These are phyloP conservation scores for Euryodendron excelsum DNA, from an alignment of 148 eudicot genomes.

Conservation along the genomic window DNA sequence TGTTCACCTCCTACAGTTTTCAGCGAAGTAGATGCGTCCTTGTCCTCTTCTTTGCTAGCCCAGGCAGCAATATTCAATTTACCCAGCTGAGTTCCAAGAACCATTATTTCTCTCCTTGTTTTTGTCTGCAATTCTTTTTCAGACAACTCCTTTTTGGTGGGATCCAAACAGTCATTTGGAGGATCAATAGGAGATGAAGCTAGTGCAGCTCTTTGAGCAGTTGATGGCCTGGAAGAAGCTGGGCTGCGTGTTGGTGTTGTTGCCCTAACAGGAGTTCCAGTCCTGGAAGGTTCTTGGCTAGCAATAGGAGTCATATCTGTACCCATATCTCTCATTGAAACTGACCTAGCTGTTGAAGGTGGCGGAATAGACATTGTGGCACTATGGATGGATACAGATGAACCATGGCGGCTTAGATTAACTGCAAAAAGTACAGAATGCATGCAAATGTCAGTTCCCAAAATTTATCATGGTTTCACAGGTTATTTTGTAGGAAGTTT, in stretches of 20 bases:
- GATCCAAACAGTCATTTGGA: constrained; percentile 20
- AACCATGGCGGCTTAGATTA: constrained; percentile 46
- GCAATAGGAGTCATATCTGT: constrained; percentile 83
- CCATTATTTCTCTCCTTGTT: constrained; percentile 66
- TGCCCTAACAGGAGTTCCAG: constrained; percentile 73
- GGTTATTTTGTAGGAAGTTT: background rate
- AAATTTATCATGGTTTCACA: background rate
- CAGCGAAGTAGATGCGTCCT: constrained; percentile 19
- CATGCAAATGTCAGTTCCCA: background rate
- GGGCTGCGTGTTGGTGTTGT: constrained; percentile 66
- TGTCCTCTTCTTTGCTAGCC: constrained; percentile 56
- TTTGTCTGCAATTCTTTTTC: constrained; percentile 58
- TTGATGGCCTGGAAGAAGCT: constrained; percentile 45
- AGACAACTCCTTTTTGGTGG: constrained; percentile 35
- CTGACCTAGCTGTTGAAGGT: constrained; percentile 60
- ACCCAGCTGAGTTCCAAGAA: constrained; percentile 61
- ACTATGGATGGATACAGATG: constrained; percentile 33
- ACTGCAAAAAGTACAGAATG: constrained; percentile 37
- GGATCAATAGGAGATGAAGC: constrained; percentile 30
- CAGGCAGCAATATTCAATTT: constrained; percentile 59
- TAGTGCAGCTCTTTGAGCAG: constrained; percentile 44
- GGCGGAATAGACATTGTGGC: constrained; percentile 45
- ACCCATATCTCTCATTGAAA: constrained; percentile 85
- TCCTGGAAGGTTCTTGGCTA: constrained; percentile 86
- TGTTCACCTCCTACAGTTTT: constrained; percentile 28